These are phyloP conservation scores for Ceratocystis diversiconidia DNA, from an alignment of 2,329 filamentous ascomycete genomes.

Conservation along the genomic window DNA sequence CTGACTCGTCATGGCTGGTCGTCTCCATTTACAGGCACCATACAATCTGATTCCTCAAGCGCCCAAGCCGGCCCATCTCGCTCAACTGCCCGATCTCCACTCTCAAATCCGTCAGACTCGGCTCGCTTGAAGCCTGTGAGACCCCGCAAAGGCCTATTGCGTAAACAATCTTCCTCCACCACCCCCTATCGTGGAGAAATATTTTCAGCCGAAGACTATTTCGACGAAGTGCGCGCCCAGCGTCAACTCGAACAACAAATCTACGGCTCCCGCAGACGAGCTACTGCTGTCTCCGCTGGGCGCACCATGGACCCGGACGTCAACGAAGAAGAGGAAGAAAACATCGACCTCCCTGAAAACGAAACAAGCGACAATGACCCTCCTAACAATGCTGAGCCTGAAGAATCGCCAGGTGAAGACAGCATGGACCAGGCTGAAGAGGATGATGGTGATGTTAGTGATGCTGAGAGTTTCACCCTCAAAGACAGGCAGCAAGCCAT, in stretches of 20 bases:
- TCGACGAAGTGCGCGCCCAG: conserved; percentile 64
- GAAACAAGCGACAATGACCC: conserved; percentile 20
- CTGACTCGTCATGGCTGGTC: conserved; percentile 5
- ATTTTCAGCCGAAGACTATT: conserved; percentile 84
- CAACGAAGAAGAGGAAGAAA: conserved; percentile 29
- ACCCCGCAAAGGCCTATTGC: conserved; percentile 36
- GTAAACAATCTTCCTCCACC: conserved; percentile 58
- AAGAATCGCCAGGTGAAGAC: conserved; percentile 27
- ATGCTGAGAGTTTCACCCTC: conserved; percentile 93
- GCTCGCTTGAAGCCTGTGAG: conserved; percentile 47
- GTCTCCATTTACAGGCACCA: conserved; percentile 23
- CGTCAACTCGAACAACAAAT: conserved; percentile 30
- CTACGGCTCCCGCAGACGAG: conserved; percentile 26
- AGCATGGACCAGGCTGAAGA: conserved; percentile 39
- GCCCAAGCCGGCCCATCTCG: conserved; percentile 29
- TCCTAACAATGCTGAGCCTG: conserved; percentile 23
- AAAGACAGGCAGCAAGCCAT: conserved; percentile 96
- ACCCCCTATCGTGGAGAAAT: conserved; percentile 68
- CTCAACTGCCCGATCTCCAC: conserved; percentile 32
- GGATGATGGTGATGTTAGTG: conserved; percentile 62
- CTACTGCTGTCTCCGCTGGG: conserved; percentile 21
- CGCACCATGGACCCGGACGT: conserved; percentile 25
- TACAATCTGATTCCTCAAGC: conserved; percentile 27
- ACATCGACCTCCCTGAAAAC: conserved; percentile 19
- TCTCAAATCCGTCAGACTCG: conserved; percentile 34